Base-by-base conservation (phyloP, 2,329 filamentous ascomycete species). In the Talaromyces rugulosus region DNA sequence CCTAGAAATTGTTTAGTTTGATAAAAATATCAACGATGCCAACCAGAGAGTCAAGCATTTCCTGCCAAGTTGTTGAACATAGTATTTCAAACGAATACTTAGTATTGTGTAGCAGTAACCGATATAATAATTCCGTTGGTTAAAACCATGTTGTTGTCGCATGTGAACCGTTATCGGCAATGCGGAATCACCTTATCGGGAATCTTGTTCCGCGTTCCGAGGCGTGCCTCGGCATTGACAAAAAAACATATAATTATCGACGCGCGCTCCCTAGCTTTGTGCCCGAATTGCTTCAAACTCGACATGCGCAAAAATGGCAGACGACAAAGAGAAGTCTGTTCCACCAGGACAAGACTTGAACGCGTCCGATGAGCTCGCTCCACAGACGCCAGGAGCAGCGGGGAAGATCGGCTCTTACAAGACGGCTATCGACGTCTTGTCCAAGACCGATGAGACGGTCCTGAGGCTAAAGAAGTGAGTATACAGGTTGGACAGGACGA, bases 171-270 rank as follows among this genome's bases (percentile, higher is more conserved):
- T 54, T 54, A 30, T 54, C 28, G 51, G 31, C 28, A 54, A 30
- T 54, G 51, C 51, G 53, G n/a, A 14, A 40, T 40, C 30, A 56
- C 6, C 54, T 16, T 56, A 42, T 42, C 27, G 50, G 50, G 50
- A 53, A 28, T n/a, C 11, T 12, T 16, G 18, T 31, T 53, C 50
- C 50, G 50, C 50, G 28, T 57, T 59, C 23, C 62, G 62, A 61
- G 68, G 66, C 69, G 68, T 70, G 64, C 70, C 70, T 72, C 70
- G 70, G 70, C 50, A 53, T 30, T 12, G 28, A 3, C 50, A 7
- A 31, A 16, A 16, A 52, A 28, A 9, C 16, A 8, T n/a, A 31
- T 30, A 53, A 18, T 31, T 53, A 30, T 53, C 30, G 11, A 23
- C 44, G 44, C 44, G 44, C 18, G 44, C n/a, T 7, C 44, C 23